phyloP scores from a whole-genome alignment of 371 early-diverging fungal genomes.

The Actinomortierella ambigua region DNA sequence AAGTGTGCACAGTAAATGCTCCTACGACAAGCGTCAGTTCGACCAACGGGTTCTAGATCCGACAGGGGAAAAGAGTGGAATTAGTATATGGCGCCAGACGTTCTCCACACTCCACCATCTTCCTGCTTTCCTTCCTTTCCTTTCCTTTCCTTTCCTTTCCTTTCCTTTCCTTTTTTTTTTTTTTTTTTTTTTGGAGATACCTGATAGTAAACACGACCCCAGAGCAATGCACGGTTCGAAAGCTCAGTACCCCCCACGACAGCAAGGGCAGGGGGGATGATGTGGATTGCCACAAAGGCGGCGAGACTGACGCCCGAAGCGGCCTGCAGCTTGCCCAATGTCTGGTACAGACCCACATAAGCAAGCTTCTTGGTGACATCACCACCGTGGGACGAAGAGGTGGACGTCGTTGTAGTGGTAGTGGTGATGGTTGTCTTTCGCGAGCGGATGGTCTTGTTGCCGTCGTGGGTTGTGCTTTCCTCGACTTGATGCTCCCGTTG shows the following conservation, averaged over 20 bases:
- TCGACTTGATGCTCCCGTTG: too few species aligned
- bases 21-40: conserved; percentile 32
- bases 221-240: conserved; percentile 37
- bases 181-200: conserved; percentile 10
- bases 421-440: too few species aligned
- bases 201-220: conserved; percentile 47
- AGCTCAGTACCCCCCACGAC: conserved; percentile 27
- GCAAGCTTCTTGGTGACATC: not conserved
- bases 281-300: conserved; percentile 23
- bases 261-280: conserved; percentile 29
- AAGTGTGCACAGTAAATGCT: conserved; percentile 22
- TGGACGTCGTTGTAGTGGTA: too few species aligned
- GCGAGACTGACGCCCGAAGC: conserved; percentile 27
- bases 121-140: too few species aligned
- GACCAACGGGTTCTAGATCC: conserved; percentile 17
- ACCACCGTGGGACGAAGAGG: too few species aligned
- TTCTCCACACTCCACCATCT: too few species aligned
- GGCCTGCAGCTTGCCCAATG: conserved; percentile 22
- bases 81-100: not conserved
- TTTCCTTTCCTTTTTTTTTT: not conserved
- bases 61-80: not conserved
- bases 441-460: too few species aligned
- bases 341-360: conserved; percentile 34
- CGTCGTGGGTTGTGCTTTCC: too few species aligned
- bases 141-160: not conserved